Conservation (phyloP, 352 stramenopile genomes). For the Phytopythium kandeliae region DNA sequence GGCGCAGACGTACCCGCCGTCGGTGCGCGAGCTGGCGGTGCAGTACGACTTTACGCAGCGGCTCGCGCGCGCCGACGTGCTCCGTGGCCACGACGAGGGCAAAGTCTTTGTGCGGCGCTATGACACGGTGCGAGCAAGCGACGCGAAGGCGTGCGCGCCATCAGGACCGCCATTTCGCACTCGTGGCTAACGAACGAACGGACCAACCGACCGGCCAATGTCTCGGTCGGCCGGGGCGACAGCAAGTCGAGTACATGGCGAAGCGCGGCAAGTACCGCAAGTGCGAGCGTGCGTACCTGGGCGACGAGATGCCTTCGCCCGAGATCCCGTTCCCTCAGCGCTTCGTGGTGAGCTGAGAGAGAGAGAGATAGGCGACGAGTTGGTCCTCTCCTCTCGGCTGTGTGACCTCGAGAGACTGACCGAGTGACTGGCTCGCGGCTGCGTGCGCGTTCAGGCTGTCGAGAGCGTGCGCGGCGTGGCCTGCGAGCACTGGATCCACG, state of each 20-base stretch:
- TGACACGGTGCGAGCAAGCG: conserved; percentile 25
- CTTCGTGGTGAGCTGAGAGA: conserved; percentile 54
- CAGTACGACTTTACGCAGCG: conserved; percentile 63
- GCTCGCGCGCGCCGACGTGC: conserved; percentile 49
- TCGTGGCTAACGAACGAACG: too few relatives aligned
- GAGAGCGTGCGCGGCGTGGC: conserved; percentile 45
- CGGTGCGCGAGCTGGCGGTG: conserved; percentile 41
- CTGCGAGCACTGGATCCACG: conserved; percentile 64
- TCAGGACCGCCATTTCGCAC: too few relatives aligned
- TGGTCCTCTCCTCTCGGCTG: too few relatives aligned
- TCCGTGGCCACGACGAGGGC: conserved; percentile 55
- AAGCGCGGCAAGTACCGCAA: conserved; percentile 57
- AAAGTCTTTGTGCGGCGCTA: conserved; percentile 72
- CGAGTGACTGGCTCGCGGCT: too few relatives aligned
- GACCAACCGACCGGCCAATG: too few relatives aligned
- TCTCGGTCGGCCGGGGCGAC: too few relatives aligned
- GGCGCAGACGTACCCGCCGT: conserved; percentile 48
- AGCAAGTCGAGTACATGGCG: conserved; percentile 73
- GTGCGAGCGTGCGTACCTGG: conserved; percentile 67
- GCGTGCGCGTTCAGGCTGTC: conserved; percentile 43
- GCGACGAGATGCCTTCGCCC: conserved; percentile 48
- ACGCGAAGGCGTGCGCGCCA: too few relatives aligned
- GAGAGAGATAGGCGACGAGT: too few relatives aligned
- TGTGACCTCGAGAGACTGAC: too few relatives aligned
- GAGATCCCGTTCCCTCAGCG: conserved; percentile 43